Conservation (phyloP, 73 alveolate genomes). For the Paraurostyla sp. region DNA sequence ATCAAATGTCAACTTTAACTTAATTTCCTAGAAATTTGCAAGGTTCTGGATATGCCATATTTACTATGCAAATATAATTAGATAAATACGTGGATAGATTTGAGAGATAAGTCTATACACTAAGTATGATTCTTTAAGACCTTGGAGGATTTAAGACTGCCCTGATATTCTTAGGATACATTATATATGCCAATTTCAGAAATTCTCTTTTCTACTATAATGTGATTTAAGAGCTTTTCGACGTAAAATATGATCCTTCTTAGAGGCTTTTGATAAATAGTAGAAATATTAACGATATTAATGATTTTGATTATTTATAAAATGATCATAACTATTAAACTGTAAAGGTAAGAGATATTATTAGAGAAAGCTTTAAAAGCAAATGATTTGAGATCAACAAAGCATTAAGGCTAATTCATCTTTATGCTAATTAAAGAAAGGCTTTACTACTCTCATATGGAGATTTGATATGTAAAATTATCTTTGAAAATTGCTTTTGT, state of each 20-base stretch:
- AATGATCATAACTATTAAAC: too few relatives aligned
- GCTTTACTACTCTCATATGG: neutral
- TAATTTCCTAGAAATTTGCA: neutral
- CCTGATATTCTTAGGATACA: neutral
- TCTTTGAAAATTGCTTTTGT: neutral
- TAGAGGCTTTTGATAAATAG: too few relatives aligned
- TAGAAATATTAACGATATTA: too few relatives aligned
- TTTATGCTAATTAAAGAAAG: neutral
- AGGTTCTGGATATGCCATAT: neutral
- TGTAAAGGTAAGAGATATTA: too few relatives aligned
- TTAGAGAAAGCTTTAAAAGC: too few relatives aligned
- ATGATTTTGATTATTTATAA: too few relatives aligned
- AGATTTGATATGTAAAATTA: neutral
- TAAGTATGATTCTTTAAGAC: neutral
- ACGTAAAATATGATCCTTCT: too few relatives aligned
- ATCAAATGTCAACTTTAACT: neutral
- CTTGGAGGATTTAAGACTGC: slow-evolving; percentile 16
- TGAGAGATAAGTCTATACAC: slow-evolving; percentile 17
- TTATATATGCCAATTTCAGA: neutral
- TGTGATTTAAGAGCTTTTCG: neutral
- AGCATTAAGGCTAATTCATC: too few relatives aligned
- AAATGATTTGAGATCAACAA: too few relatives aligned
- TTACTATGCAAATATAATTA: neutral
- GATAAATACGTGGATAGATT: neutral
- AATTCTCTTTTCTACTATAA: neutral